Evolutionary conservation across 192 early-diverging fungal genomes (phyloP).

Genomic region (Phlyctochytrium planicorne): DNA sequence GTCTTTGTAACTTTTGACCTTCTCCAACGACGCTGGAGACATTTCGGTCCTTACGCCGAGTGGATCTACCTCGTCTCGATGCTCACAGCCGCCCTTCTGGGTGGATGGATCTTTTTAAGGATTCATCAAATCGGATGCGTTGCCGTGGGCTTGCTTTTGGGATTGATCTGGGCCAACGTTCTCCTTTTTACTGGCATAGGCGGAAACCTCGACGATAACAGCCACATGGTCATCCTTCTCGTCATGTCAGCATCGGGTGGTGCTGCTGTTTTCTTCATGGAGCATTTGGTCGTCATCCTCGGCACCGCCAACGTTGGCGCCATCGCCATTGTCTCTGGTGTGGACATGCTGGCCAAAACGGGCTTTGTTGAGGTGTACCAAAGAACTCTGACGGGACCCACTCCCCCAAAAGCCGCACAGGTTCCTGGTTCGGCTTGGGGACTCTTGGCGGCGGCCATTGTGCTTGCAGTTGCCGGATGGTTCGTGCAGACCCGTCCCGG

Average conservation of each 20-base stretch:
- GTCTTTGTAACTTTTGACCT: constrained; percentile 15
- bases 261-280: constrained; percentile 21
- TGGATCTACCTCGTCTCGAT: constrained; percentile 26
- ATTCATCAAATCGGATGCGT: constrained; percentile 14
- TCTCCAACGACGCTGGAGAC: constrained; percentile 20
- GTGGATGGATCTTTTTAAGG: constrained; percentile 15
- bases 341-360: constrained; percentile 22
- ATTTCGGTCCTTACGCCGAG: constrained; percentile 26
- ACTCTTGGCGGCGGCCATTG: constrained; percentile 15
- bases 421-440: constrained; percentile 24
- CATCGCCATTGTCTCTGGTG: constrained; percentile 13
- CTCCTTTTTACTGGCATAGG: constrained; percentile 24
- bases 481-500: constrained; percentile 22
- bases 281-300: constrained; percentile 20
- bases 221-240: constrained; percentile 20
- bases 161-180: constrained; percentile 12
- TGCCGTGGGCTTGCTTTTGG: constrained; percentile 15
- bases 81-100: neutral
- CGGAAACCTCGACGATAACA: constrained; percentile 2
- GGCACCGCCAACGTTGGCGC: constrained; percentile 22
- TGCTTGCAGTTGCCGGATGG: constrained; percentile 25
- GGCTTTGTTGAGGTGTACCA: constrained; percentile 18
- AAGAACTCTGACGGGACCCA: neutral
- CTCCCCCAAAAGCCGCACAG: constrained; percentile 2
- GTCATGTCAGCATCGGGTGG: constrained; percentile 7